Evolutionary conservation across 208 protist species (phyloP).

Genomic region (Trypanosoma brucei): DNA sequence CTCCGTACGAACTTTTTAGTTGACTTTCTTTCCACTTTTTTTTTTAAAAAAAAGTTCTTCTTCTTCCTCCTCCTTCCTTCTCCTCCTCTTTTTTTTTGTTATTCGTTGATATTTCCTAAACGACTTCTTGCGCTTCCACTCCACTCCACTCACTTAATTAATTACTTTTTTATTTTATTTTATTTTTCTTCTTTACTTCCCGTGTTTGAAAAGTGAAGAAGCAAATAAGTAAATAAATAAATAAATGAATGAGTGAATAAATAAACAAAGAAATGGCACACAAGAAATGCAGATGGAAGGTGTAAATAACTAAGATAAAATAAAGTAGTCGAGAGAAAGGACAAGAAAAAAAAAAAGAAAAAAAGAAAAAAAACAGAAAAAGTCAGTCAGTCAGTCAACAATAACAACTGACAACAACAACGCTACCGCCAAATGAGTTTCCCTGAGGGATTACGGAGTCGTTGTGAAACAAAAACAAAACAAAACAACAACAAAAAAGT

Average conservation of each 20-base stretch:
- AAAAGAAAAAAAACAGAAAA: neutral
- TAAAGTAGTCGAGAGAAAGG: too few relatives aligned
- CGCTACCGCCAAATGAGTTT: neutral
- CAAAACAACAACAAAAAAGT: too few relatives aligned
- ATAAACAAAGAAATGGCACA: neutral
- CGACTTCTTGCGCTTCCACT: neutral
- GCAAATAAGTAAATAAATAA: neutral
- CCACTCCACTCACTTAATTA: neutral
- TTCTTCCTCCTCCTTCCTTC: too few relatives aligned
- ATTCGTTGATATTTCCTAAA: neutral
- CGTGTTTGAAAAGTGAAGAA: neutral
- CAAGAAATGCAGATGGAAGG: too few relatives aligned
- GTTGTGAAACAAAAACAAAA: too few relatives aligned
- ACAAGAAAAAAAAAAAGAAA: slow-evolving; percentile 7
- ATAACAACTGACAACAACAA: neutral
- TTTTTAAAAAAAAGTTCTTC: too few relatives aligned
- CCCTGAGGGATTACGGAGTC: neutral
- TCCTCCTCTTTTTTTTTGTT: too few relatives aligned
- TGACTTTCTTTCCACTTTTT: too few relatives aligned
- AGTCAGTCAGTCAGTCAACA: neutral
- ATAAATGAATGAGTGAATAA: neutral
- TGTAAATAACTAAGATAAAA: too few relatives aligned
- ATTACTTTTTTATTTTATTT: neutral
- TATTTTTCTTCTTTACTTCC: neutral
- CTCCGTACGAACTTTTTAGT: too few relatives aligned